Conservation (phyloP, 768 basidiomycete genomes). For the Hericium alpestre region DNA sequence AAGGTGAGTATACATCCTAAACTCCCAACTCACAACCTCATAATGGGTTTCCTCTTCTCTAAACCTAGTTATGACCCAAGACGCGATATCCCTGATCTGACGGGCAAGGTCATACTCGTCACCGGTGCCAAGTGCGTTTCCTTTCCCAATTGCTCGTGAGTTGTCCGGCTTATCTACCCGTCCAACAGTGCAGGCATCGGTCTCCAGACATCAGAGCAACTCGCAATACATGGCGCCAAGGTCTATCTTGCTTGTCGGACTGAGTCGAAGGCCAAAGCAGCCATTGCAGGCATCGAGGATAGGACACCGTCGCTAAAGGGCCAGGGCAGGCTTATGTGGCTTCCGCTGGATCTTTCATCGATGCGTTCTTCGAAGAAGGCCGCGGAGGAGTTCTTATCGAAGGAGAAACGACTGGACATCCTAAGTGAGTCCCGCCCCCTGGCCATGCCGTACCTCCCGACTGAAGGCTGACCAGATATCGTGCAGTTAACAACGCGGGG, state of each 20-base stretch:
- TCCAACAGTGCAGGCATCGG: constrained; percentile 36
- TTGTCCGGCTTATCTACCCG: background rate
- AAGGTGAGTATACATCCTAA: no score
- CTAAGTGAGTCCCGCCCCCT: constrained; percentile 31
- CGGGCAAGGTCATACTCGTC: constrained; percentile 41
- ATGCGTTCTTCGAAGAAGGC: constrained; percentile 35
- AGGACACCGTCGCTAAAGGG: background rate
- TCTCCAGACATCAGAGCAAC: constrained; percentile 37
- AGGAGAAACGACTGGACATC: constrained; percentile 45
- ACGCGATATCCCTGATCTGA: constrained; percentile 33
- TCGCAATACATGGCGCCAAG: constrained; percentile 26
- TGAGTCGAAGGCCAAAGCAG: constrained; percentile 5
- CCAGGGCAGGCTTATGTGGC: constrained; percentile 28
- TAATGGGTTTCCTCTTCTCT: background rate
- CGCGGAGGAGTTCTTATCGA: constrained; percentile 38
- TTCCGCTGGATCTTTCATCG: constrained; percentile 41
- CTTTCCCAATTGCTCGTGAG: background rate
- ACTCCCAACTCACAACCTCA: background rate
- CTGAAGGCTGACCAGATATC: background rate
- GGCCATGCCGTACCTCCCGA: background rate
- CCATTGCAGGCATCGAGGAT: constrained; percentile 13
- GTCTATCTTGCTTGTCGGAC: constrained; percentile 18
- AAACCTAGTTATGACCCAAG: constrained; percentile 18
- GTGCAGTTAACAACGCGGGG: constrained; percentile 43
- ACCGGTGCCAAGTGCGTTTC: constrained; percentile 46